Percentiles rank a stretch among this genome's conserved stretches.
These are phyloP conservation scores for Raffaelea ambrosiae DNA, from an alignment of 2,329 filamentous ascomycete genomes.

Conservation along the genomic window DNA sequence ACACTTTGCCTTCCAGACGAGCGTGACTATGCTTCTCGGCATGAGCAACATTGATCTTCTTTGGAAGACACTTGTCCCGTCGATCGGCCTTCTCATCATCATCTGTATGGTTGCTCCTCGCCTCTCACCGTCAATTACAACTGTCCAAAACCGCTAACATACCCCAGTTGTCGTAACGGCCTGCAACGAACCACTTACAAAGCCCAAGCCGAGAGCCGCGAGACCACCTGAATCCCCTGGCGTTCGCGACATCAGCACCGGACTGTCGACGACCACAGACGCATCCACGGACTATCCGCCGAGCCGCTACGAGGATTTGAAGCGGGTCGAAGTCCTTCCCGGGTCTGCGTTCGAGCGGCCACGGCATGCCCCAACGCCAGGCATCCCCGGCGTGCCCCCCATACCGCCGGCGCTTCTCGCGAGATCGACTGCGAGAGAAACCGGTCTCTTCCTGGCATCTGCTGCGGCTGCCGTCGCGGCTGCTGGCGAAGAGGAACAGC, in stretches of 20 bases:
- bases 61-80: conserved; percentile 40
- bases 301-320: conserved; percentile 40
- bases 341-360: conserved; percentile 27
- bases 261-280: conserved; percentile 31
- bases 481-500: too few species aligned
- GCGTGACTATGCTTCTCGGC: conserved; percentile 42
- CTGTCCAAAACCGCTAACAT: too few species aligned
- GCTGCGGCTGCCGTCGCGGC: too few species aligned
- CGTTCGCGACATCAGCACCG: conserved; percentile 24
- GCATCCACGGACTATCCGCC: conserved; percentile 33
- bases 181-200: conserved; percentile 26
- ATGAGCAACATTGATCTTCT: conserved; percentile 31
- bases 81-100: conserved; percentile 38
- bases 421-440: too few species aligned
- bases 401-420: neutral
- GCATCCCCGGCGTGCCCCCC: conserved; percentile 10
- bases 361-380: conserved; percentile 16
- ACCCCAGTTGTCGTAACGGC: conserved; percentile 28
- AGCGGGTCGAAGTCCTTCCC: conserved; percentile 28
- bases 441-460: too few species aligned
- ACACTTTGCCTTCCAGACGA: conserved; percentile 28
- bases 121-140: neutral
- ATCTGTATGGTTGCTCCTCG: conserved; percentile 31
- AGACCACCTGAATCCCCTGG: conserved; percentile 29
- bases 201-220: conserved; percentile 19